Conservation (phyloP, 177 flowering plant genomes). For the Vitis hybrid region DNA sequence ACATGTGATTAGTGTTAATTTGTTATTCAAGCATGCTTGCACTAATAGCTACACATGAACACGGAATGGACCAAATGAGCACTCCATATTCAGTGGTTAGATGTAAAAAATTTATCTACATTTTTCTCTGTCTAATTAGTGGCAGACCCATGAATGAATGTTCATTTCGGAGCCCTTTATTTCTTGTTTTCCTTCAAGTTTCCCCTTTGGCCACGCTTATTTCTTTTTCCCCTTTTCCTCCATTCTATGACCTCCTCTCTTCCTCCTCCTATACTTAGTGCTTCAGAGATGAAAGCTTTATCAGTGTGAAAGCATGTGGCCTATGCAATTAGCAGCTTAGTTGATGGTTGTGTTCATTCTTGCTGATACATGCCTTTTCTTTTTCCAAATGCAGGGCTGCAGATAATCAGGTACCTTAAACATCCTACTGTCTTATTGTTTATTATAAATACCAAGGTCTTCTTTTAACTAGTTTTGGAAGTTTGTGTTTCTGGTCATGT, state of each 20-base stretch:
- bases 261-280: not conserved
- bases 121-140: too few species aligned
- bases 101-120: too few species aligned
- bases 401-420: slow-evolving; percentile 82
- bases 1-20: too few species aligned
- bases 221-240: not conserved
- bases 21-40: too few species aligned
- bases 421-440: too few species aligned
- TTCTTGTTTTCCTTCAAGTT: not conserved
- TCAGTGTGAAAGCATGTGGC: not conserved
- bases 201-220: not conserved
- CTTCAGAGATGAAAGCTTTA: not conserved
- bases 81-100: too few species aligned
- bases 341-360: not conserved
- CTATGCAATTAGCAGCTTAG: not conserved
- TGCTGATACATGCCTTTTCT: slow-evolving; percentile 21
- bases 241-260: not conserved
- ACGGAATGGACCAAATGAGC: too few species aligned
- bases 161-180: not conserved
- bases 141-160: too few species aligned
- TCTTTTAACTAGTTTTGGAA: too few species aligned
- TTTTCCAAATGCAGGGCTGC: slow-evolving; percentile 64
- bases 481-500: too few species aligned
- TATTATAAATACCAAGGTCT: too few species aligned
- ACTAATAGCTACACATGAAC: too few species aligned